Base-by-base conservation (phyloP, 345 rosid species). In the Pistacia atlantica region DNA sequence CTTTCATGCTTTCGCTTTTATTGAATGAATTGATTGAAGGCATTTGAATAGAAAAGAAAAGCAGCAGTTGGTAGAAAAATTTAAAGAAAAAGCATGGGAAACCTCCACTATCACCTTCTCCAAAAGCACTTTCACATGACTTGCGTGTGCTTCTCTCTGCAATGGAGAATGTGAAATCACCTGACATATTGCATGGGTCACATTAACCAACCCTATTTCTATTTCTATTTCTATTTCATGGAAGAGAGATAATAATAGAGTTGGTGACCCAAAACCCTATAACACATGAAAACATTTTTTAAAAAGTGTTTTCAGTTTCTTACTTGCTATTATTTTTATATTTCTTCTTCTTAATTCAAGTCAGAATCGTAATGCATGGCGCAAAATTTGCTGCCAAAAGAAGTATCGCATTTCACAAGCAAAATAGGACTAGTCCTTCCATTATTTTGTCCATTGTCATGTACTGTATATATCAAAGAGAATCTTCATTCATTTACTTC, bases 181-280 rank as follows among this genome's bases (percentile, higher is more conserved):
- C 81, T 65, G 80, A 78, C 86, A 81, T 46, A 16, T 46, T 74
- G 67, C 68, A 59, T 76, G 79, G 81, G 77, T 78, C 78, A 72
- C 85, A 69, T 73, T 82, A 68, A 75, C 77, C 66, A 67, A 73
- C 17, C 2, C 66, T 57, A 10, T 10, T 6, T 18, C 20, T 59
- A 0, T 31, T 12, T 38, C 65, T 12, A 20, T 25, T 71, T 42
- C 3, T 52, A 1, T 42, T 42, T 42, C 46, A 42, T 31, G 42
- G 42, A 1, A 61, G 65, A 42, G 46, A 42, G 46, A 42, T 42
- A 7, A 42, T 42, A 42, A 7, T 14, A 3, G 17, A 2, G 56
- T 65, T 45, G 14, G 20, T 65, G 69, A 66, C 69, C 51, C 69
- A 38, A 18, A 65, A 65, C 45, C 51, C 69, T 13, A 45, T 4